Evolutionary conservation across 352 stramenopile species (phyloP).

Genomic region (Phytophthora cactorum): DNA sequence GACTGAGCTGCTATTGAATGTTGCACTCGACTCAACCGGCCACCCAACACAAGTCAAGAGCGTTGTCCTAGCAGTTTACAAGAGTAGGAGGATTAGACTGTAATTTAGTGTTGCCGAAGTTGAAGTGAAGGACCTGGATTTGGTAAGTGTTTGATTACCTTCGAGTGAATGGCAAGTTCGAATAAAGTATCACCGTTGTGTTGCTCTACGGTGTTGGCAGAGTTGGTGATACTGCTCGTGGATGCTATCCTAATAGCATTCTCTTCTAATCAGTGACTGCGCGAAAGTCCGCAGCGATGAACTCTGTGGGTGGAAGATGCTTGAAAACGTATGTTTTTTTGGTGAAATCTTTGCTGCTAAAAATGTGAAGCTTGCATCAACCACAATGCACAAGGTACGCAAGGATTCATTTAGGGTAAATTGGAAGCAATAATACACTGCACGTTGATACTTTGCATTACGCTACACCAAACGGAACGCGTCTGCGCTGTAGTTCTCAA

Average conservation of each 20-base stretch:
- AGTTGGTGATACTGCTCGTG: too few species aligned
- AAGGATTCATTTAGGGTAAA: constrained; percentile 11
- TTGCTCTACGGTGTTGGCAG: background rate
- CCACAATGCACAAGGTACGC: constrained; percentile 7
- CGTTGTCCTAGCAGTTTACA: constrained; percentile 8
- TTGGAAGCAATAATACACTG: background rate
- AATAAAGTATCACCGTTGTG: background rate
- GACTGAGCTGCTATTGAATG: constrained; percentile 4
- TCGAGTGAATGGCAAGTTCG: too few species aligned
- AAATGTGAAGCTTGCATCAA: too few species aligned
- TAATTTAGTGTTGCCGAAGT: constrained; percentile 9
- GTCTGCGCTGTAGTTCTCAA: too few species aligned
- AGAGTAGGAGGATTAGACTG: constrained; percentile 5
- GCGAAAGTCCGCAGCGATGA: too few species aligned
- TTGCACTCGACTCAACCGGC: background rate
- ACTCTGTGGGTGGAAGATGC: too few species aligned
- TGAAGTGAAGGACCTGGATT: constrained; percentile 10
- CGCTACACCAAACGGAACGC: too few species aligned
- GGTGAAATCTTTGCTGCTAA: background rate
- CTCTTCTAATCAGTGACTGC: too few species aligned
- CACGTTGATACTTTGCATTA: background rate
- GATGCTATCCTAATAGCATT: too few species aligned
- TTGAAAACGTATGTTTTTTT: too few species aligned
- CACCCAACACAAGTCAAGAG: constrained; percentile 16
- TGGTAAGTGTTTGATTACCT: too few species aligned